phyloP scores from a whole-genome alignment of 1,139 yeast species.

The Yamadazyma songkhlaensis region DNA sequence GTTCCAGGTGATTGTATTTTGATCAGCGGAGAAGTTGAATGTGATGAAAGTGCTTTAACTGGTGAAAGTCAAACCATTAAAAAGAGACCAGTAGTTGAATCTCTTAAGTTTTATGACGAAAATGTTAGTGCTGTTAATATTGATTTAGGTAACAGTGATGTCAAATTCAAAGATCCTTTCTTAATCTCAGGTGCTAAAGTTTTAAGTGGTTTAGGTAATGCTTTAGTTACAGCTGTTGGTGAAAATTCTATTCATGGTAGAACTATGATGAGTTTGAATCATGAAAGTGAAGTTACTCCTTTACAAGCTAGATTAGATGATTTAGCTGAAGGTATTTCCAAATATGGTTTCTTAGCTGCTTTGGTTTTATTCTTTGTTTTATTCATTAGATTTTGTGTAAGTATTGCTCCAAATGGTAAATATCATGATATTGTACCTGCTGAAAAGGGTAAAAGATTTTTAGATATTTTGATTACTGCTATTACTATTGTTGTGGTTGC shows the following conservation, averaged over 20 bases:
- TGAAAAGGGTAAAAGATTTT: conserved; percentile 78
- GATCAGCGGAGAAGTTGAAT: conserved; percentile 74
- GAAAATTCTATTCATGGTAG: conserved; percentile 85
- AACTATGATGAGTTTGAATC: conserved; percentile 75
- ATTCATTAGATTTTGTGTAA: conserved; percentile 72
- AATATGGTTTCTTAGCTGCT: conserved; percentile 88
- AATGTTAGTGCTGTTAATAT: conserved; percentile 23
- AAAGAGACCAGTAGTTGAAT: conserved; percentile 56
- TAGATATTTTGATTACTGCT: conserved; percentile 85
- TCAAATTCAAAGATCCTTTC: conserved; percentile 65
- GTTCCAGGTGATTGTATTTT: conserved; percentile 86
- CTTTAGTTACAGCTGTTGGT: conserved; percentile 89
- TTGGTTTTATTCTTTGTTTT: conserved; percentile 71
- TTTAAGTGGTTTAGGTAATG: conserved; percentile 82
- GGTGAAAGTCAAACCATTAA: conserved; percentile 88
- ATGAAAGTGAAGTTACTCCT: conserved; percentile 83
- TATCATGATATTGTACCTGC: conserved; percentile 51
- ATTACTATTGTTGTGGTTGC: conserved; percentile 95
- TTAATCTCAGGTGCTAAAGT: conserved; percentile 90
- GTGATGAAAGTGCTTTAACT: conserved; percentile 90
- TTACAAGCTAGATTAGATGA: conserved; percentile 77
- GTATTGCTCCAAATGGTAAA: conserved; percentile 53
- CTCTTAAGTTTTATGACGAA: conserved; percentile 32
- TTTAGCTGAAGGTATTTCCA: conserved; percentile 91
- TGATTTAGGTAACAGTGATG: conserved; percentile 49